phyloP scores from a whole-genome alignment of 2,329 filamentous ascomycete genomes.

The Apiospora phragmitis region DNA sequence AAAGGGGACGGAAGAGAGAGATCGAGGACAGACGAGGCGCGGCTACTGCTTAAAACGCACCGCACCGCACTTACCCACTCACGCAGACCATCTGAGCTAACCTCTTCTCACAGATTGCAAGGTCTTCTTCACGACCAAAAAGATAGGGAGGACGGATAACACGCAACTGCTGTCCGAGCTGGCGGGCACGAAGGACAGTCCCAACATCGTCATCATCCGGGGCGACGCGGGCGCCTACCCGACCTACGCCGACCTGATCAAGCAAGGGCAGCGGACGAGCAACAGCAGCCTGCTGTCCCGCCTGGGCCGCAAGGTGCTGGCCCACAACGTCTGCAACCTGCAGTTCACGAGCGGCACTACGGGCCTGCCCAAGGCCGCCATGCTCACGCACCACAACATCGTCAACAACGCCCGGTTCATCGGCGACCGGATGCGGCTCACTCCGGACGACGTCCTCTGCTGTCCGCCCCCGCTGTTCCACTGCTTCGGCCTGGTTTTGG shows the following conservation, averaged over 20 bases:
- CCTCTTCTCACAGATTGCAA: too few species aligned
- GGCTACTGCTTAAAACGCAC: too few species aligned
- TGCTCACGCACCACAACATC: constrained; percentile 69
- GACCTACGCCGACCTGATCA: constrained; percentile 61
- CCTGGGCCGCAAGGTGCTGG: constrained; percentile 55
- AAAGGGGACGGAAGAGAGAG: too few species aligned
- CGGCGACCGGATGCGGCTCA: constrained; percentile 73
- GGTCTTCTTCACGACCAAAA: constrained; percentile 70
- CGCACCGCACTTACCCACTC: too few species aligned
- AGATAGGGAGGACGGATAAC: constrained; percentile 68
- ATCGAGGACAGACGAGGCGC: too few species aligned
- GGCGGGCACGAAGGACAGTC: constrained; percentile 42
- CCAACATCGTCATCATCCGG: constrained; percentile 61
- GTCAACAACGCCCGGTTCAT: constrained; percentile 70
- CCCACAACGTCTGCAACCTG: constrained; percentile 70
- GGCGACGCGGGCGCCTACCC: constrained; percentile 54
- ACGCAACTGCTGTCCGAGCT: constrained; percentile 57
- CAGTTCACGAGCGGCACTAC: constrained; percentile 79
- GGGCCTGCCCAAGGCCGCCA: constrained; percentile 71
- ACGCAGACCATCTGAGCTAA: too few species aligned
- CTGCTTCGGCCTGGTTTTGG: constrained; percentile 80
- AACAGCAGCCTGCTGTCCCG: constrained; percentile 54
- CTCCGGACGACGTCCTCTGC: constrained; percentile 67
- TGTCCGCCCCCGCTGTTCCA: constrained; percentile 85
- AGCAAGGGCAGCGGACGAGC: constrained; percentile 48